These are phyloP conservation scores for Hyphopichia fennica DNA, from an alignment of 1,139 yeast species.

Conservation along the genomic window DNA sequence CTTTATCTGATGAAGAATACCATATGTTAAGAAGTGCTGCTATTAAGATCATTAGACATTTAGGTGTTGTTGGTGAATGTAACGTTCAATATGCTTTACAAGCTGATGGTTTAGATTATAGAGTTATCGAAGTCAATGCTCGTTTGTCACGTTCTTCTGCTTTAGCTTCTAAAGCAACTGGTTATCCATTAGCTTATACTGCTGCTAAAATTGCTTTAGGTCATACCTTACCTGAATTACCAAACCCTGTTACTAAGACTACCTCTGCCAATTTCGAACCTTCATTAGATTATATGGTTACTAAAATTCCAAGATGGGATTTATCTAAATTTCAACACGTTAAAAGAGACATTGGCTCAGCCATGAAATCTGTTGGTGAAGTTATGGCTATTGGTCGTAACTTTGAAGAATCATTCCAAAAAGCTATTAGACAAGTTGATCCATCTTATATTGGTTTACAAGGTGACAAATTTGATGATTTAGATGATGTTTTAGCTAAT, in stretches of 20 bases:
- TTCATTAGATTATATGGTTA: slow-evolving; percentile 94
- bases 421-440: slow-evolving; percentile 96
- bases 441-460: slow-evolving; percentile 91
- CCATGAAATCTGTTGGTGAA: slow-evolving; percentile 99
- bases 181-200: slow-evolving; percentile 96
- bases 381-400: slow-evolving; percentile 98
- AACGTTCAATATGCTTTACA: slow-evolving; percentile 96
- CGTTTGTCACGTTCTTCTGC: slow-evolving; percentile 98
- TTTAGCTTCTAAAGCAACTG: slow-evolving; percentile 97
- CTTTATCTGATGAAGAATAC: slow-evolving; percentile 94
- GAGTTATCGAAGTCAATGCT: slow-evolving; percentile 97
- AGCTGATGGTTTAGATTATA: slow-evolving; percentile 91
- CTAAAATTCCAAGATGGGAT: slow-evolving; percentile 99
- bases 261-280: slow-evolving; percentile 99
- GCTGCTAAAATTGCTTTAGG: slow-evolving; percentile 97
- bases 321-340: slow-evolving; percentile 94
- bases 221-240: slow-evolving; percentile 88
- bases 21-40: slow-evolving; percentile 98
- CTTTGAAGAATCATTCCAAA: slow-evolving; percentile 96
- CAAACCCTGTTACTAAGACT: slow-evolving; percentile 90
- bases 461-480: slow-evolving; percentile 77
- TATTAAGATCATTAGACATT: slow-evolving; percentile 92
- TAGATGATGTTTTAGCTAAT: slow-evolving; percentile 76
- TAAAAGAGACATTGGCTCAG: slow-evolving; percentile 87
- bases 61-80: slow-evolving; percentile 99